phyloP scores from a whole-genome alignment of 2,329 filamentous ascomycete genomes.

The Mycogone perniciosa region DNA sequence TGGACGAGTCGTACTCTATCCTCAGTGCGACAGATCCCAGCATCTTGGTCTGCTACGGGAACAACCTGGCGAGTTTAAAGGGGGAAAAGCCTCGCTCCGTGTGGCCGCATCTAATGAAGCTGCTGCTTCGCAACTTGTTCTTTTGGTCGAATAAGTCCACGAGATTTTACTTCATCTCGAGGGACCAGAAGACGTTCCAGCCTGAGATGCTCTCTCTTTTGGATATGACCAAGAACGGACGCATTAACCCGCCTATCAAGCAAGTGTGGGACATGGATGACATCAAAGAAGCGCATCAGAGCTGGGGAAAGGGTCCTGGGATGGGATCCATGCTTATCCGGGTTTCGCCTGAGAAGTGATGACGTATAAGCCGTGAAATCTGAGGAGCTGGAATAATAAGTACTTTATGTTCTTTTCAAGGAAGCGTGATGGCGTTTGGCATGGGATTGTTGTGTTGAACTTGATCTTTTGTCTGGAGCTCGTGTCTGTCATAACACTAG shows the following conservation, averaged over 20 bases:
- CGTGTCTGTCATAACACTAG: too few species aligned
- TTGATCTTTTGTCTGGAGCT: too few species aligned
- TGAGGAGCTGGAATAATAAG: neutral
- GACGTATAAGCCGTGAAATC: neutral
- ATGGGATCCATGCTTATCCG: constrained; percentile 32
- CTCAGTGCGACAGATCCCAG: constrained; percentile 29
- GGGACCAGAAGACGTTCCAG: constrained; percentile 28
- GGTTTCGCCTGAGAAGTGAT: constrained; percentile 10
- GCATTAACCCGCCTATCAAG: constrained; percentile 32
- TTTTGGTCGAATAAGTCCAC: constrained; percentile 26
- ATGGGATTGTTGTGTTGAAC: neutral
- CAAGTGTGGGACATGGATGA: constrained; percentile 36
- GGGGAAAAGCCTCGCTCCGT: constrained; percentile 27
- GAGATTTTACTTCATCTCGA: constrained; percentile 30
- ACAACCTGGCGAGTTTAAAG: constrained; percentile 28
- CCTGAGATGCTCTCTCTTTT: constrained; percentile 26
- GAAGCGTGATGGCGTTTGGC: neutral
- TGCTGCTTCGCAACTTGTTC: constrained; percentile 26
- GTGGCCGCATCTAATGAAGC: constrained; percentile 26
- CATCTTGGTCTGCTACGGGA: constrained; percentile 34
- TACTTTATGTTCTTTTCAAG: neutral
- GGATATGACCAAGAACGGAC: constrained; percentile 24
- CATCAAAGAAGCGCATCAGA: constrained; percentile 31
- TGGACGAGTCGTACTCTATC: constrained; percentile 42
- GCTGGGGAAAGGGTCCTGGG: constrained; percentile 29